These are phyloP conservation scores for Pythium grandisporangium DNA, from an alignment of 352 stramenopile genomes.

Conservation along the genomic window DNA sequence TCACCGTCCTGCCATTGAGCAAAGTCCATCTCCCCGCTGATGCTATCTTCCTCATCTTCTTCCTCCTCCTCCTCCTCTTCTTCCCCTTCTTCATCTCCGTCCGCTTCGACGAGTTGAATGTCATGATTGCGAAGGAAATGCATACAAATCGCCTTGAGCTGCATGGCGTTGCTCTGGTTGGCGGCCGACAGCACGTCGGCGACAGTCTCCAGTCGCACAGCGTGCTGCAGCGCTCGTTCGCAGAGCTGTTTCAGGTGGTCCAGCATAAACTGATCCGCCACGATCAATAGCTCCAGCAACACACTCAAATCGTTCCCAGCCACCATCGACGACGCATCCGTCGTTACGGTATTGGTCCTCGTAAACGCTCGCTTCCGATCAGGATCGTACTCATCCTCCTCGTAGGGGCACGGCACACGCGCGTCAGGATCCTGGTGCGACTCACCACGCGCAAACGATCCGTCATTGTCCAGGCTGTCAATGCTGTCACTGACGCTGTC, in stretches of 20 bases:
- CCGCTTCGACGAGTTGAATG: conserved; percentile 12
- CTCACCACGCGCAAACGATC: not conserved
- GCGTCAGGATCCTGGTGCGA: no score
- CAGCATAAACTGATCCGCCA: conserved; percentile 95
- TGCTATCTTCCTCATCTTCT: conserved; percentile 6
- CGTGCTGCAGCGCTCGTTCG: conserved; percentile 80
- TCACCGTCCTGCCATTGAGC: not conserved
- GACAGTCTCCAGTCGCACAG: conserved; percentile 76
- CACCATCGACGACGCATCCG: not conserved
- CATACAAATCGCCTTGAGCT: conserved; percentile 87
- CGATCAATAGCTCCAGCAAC: conserved; percentile 85
- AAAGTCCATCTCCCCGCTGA: conserved; percentile 3
- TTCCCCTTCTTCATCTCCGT: conserved; percentile 3
- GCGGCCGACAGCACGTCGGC: conserved; percentile 84
- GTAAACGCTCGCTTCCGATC: not conserved
- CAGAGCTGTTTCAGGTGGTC: conserved; percentile 95
- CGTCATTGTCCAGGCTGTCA: no score
- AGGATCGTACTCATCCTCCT: not conserved
- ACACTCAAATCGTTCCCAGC: conserved; percentile 49
- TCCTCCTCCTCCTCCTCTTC: conserved; percentile 3
- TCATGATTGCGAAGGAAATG: conserved; percentile 89
- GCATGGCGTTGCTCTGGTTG: conserved; percentile 86
- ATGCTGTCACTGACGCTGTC: no score
- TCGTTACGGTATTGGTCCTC: conserved; percentile 4
- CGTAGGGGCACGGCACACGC: no score